Percentiles rank a stretch among this genome's conserved stretches.
Conservation (phyloP, 2,329 filamentous ascomycete species). For the Apiospora koreana region DNA sequence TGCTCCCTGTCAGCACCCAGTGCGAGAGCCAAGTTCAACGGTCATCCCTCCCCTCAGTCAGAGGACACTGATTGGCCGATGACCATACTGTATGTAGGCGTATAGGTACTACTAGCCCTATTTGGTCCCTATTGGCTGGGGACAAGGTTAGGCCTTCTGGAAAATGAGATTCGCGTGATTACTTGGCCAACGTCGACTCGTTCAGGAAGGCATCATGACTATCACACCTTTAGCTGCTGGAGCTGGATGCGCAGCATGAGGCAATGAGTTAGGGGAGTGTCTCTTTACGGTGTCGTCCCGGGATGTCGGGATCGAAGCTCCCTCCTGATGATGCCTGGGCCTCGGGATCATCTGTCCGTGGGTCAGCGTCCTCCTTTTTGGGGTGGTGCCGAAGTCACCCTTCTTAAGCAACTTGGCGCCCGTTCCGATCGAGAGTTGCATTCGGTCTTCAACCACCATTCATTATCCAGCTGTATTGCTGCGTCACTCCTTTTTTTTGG, state of each 20-base stretch:
- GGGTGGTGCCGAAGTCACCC: not conserved
- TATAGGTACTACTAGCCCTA: not conserved
- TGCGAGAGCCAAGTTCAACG: not conserved
- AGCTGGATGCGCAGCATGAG: not conserved
- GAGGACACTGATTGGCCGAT: no score
- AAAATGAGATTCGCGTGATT: not conserved
- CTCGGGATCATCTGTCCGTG: not conserved
- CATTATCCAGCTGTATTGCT: conserved; percentile 13
- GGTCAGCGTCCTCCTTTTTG: not conserved
- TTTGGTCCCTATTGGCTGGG: not conserved
- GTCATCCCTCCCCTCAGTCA: not conserved
- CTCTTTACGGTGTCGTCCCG: not conserved
- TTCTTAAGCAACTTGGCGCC: conserved; percentile 5
- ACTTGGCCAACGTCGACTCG: not conserved
- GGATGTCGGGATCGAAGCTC: not conserved
- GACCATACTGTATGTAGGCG: no score
- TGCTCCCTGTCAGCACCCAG: not conserved
- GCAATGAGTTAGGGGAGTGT: not conserved
- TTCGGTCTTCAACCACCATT: not conserved
- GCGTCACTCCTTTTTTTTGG: conserved; percentile 15
- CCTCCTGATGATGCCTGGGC: not conserved
- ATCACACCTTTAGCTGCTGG: not conserved
- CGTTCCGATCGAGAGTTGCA: not conserved
- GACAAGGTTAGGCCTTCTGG: not conserved
- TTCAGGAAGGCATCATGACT: not conserved